Conservation (phyloP, 2,329 filamentous ascomycete species). For the Coniochaeta sp. region DNA sequence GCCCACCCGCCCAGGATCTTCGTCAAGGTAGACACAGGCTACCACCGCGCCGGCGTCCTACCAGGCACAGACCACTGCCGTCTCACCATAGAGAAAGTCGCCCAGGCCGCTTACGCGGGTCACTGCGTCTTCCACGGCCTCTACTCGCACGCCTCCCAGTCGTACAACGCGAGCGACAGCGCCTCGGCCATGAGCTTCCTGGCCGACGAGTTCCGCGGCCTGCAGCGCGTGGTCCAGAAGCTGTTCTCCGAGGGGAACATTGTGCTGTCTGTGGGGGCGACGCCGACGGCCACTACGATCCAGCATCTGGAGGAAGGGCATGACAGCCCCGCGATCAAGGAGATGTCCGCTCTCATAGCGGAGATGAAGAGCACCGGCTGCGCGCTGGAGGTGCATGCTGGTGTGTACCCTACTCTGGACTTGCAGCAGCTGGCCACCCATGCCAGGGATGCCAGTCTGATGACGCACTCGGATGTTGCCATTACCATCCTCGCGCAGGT, state of each 20-base stretch:
- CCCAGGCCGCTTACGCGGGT: constrained; percentile 33
- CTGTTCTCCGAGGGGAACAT: constrained; percentile 22
- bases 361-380: constrained; percentile 30
- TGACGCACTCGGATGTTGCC: constrained; percentile 52
- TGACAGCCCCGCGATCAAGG: constrained; percentile 3
- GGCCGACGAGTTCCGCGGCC: constrained; percentile 49
- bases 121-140: constrained; percentile 49
- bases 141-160: constrained; percentile 69
- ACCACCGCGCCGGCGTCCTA: constrained; percentile 61
- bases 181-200: constrained; percentile 51
- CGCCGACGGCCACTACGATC: constrained; percentile 63
- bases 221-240: constrained; percentile 37
- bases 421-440: constrained; percentile 73
- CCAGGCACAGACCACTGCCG: constrained; percentile 39
- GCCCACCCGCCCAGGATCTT: constrained; percentile 49
- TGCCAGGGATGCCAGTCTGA: constrained; percentile 34
- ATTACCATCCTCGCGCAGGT: constrained; percentile 67
- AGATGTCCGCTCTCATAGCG: constrained; percentile 32
- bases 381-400: constrained; percentile 64
- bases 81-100: constrained; percentile 36
- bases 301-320: constrained; percentile 37
- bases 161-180: constrained; percentile 53
- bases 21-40: constrained; percentile 70
- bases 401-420: constrained; percentile 70
- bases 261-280: constrained; percentile 67